Evolutionary conservation across 2,329 filamentous ascomycete species (phyloP).

Genomic region (Pyricularia sp.): DNA sequence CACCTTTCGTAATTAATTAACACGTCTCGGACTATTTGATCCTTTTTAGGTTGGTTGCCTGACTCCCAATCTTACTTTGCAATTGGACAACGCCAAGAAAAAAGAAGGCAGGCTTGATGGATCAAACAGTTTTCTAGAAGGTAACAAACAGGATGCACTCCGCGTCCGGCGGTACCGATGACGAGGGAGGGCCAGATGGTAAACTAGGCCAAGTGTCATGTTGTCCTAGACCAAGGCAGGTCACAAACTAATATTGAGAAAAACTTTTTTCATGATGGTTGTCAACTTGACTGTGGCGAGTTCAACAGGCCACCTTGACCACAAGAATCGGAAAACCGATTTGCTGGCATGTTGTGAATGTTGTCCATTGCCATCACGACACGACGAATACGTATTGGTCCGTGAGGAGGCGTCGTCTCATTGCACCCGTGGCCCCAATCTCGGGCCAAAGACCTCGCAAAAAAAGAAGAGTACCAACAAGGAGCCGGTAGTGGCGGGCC

Average conservation of each 20-base stretch:
- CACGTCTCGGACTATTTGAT: not conserved
- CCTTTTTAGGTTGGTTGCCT: not conserved
- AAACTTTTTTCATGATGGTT: not conserved
- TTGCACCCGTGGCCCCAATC: not conserved
- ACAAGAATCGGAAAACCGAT: not conserved
- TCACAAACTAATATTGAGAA: not conserved
- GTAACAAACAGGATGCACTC: not conserved
- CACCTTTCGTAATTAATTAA: not conserved
- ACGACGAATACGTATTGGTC: not conserved
- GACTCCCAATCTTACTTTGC: not conserved
- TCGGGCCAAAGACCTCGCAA: not conserved
- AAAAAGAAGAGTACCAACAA: not conserved
- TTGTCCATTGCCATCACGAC: not conserved
- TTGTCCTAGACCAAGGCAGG: not conserved
- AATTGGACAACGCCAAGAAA: not conserved
- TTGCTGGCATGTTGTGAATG: not conserved
- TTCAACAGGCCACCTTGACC: not conserved
- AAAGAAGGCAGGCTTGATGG: not conserved
- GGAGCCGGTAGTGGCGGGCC: not conserved
- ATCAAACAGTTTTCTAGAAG: not conserved
- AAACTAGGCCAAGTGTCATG: not conserved
- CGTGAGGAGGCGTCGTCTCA: not conserved
- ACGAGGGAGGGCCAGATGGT: not conserved
- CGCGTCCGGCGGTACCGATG: not conserved
- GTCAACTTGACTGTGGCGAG: not conserved